Conservation (phyloP, 192 early-diverging fungal species). For the Chytriomyces sp. region DNA sequence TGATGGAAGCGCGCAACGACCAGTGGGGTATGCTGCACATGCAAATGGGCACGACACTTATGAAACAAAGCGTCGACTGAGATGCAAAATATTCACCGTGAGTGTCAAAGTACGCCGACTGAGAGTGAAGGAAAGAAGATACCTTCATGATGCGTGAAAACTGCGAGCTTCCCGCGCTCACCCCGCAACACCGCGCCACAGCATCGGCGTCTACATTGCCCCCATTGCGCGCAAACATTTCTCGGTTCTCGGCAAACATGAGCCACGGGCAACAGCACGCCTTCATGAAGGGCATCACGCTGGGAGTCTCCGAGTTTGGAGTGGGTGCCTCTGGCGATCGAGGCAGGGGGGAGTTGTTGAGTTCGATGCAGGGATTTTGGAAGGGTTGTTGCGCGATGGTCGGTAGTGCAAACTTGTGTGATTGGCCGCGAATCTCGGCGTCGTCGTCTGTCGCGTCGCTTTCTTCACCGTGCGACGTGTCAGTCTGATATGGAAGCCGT, state of each 20-base stretch:
- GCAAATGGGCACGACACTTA: background rate
- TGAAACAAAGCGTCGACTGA: slow-evolving; percentile 5
- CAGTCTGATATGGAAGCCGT: too few relatives aligned
- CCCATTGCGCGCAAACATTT: slow-evolving; percentile 20
- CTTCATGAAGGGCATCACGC: background rate
- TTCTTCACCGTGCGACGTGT: background rate
- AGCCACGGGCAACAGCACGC: slow-evolving; percentile 9
- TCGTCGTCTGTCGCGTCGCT: background rate
- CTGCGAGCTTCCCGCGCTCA: background rate
- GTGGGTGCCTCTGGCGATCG: background rate
- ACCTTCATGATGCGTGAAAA: slow-evolving; percentile 10
- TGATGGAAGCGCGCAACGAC: background rate
- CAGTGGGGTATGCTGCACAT: slow-evolving; percentile 13
- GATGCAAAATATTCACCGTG: too few relatives aligned
- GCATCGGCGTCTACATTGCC: background rate
- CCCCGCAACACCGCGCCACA: background rate
- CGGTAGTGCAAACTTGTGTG: background rate
- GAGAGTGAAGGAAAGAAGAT: background rate
- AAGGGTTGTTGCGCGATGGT: background rate
- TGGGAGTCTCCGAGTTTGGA: background rate
- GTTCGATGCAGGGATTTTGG: background rate
- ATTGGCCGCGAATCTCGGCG: background rate
- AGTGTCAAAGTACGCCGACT: too few relatives aligned
- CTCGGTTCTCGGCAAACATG: slow-evolving; percentile 4
- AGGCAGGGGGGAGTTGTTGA: background rate